Evolutionary conservation across 2,329 filamentous ascomycete species (phyloP).

Genomic region (Botrytis sinoallii): DNA sequence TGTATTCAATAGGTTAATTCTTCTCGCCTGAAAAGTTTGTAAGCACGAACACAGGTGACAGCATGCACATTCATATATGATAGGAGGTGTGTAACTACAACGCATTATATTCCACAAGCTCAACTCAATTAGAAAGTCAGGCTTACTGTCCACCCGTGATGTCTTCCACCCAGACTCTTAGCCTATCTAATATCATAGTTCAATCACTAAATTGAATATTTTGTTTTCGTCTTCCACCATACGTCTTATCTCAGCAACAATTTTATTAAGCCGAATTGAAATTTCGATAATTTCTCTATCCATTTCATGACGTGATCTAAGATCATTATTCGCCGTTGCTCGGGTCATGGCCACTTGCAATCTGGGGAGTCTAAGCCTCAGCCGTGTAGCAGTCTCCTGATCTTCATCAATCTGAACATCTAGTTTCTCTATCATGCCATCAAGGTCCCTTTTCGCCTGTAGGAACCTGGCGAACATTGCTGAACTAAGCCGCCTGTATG

Average conservation of each 20-base stretch:
- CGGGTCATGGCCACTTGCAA: not conserved
- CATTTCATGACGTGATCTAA: not conserved
- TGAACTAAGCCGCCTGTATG: too few relatives aligned
- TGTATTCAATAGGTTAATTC: not conserved
- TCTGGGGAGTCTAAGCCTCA: not conserved
- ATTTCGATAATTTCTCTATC: accelerated
- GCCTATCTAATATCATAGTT: too few relatives aligned
- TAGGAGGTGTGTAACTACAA: not conserved
- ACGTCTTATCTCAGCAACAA: accelerated
- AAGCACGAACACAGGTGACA: not conserved
- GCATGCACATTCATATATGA: too few relatives aligned
- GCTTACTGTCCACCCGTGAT: too few relatives aligned
- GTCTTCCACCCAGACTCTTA: not conserved
- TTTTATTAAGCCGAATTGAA: accelerated
- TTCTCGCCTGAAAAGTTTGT: not conserved
- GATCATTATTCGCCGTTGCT: accelerated
- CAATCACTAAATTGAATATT: not conserved
- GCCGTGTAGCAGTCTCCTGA: not conserved
- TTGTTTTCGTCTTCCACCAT: accelerated
- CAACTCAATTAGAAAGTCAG: not conserved
- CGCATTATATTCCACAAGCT: not conserved
- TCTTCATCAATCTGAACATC: accelerated
- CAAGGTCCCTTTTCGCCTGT: not conserved
- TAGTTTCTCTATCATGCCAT: not conserved
- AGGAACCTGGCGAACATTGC: accelerated